phyloP scores from a whole-genome alignment of 768 basidiomycete genomes.

The Boletus rex-veris region DNA sequence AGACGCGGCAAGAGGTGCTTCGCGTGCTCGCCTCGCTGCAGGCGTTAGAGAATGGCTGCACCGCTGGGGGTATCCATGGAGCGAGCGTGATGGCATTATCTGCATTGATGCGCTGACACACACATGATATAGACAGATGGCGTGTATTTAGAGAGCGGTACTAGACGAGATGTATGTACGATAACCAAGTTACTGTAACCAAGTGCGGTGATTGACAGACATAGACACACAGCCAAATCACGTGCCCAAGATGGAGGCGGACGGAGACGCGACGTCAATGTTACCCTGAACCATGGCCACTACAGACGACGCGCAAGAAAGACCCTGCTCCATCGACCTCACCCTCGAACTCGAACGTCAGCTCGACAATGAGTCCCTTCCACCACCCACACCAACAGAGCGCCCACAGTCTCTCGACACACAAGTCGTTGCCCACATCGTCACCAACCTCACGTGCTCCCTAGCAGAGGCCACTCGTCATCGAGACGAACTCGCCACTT shows the following conservation, averaged over 20 bases:
- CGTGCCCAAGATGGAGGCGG: slow-evolving; percentile 7
- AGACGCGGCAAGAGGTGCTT: slow-evolving; percentile 75
- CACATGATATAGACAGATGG: slow-evolving; percentile 24
- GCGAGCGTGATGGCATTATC: slow-evolving; percentile 84
- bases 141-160: background rate
- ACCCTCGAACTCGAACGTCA: slow-evolving; percentile 77
- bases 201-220: no score
- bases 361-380: slow-evolving; percentile 60
- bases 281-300: slow-evolving; percentile 3
- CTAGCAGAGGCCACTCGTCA: slow-evolving; percentile 64
- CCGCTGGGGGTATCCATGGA: slow-evolving; percentile 96
- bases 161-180: slow-evolving; percentile 3
- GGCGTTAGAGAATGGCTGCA: slow-evolving; percentile 90
- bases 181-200: background rate
- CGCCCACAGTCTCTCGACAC: slow-evolving; percentile 63
- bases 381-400: slow-evolving; percentile 41
- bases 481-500: slow-evolving; percentile 59
- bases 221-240: background rate
- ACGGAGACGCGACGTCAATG: slow-evolving; percentile 11
- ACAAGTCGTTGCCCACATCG: slow-evolving; percentile 70
- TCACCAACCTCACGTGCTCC: slow-evolving; percentile 67
- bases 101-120: slow-evolving; percentile 87
- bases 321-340: slow-evolving; percentile 65
- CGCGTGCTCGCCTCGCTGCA: slow-evolving; percentile 76
- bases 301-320: slow-evolving; percentile 21